Conservation (phyloP, 305 asterid species). For the Fraxinus dipetala region DNA sequence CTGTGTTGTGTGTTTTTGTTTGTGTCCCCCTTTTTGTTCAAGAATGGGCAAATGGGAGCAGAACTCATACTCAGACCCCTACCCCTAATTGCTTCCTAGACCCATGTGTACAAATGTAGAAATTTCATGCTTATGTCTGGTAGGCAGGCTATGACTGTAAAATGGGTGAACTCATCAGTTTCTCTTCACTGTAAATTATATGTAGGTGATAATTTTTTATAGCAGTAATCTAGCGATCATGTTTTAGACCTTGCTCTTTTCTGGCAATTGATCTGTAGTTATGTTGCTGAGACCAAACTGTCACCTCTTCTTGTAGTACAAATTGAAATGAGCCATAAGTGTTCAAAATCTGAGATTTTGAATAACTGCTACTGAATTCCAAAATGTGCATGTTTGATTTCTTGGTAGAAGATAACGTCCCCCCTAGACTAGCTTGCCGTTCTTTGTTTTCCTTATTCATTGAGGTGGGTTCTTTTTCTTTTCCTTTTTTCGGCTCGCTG, state of each 20-base stretch:
- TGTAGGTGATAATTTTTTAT: neutral
- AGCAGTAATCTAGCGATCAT: neutral
- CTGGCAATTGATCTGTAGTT: neutral
- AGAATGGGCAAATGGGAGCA: neutral
- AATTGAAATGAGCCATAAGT: neutral
- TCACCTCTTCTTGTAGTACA: neutral
- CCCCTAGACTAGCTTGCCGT: neutral
- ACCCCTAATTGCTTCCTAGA: neutral
- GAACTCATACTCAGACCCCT: neutral
- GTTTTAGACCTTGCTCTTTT: neutral
- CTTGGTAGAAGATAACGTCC: neutral
- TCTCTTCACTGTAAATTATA: neutral
- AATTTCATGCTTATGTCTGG: neutral
- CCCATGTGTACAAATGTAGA: neutral
- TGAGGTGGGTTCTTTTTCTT: neutral
- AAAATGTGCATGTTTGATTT: neutral
- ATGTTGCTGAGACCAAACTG: neutral
- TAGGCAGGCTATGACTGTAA: neutral
- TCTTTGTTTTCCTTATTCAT: neutral
- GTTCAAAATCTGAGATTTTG: neutral
- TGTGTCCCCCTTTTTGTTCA: neutral
- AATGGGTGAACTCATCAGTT: neutral
- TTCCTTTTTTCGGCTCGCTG: neutral
- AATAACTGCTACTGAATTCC: neutral
- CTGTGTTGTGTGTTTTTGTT: neutral